Evolutionary conservation across 2,329 filamentous ascomycete genomes (phyloP), one percentile per base, ranked within the genome.

Genomic region (Ascochyta clinopodiicola): DNA sequence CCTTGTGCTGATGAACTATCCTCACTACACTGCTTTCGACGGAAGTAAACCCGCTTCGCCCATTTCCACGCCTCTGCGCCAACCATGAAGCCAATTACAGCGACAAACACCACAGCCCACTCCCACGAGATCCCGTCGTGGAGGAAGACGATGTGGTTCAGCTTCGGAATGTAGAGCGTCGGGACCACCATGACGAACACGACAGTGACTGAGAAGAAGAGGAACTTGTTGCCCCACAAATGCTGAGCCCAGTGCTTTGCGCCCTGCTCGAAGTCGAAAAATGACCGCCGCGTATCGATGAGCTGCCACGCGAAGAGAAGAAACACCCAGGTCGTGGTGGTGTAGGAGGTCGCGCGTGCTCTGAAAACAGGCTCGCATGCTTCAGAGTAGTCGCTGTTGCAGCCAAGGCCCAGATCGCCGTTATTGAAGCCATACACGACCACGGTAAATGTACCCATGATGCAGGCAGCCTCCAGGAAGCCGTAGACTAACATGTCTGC

Each of bases 241-340:
- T 89, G 86, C 60, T 79, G 70, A 64, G 85, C 81, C 86, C 87
- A 90, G 63, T 88, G 85, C 10, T 68, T 72, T 44, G 71, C 67
- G 57, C 86, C 85, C 50, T 76, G 78, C 64, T 82, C 85, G 27
- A 81, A 83, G 17, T 79, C 79, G 0, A 92, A 92, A 79, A 92
- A 89, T 8, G 84, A 87, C 46, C 87, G 84, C 24, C 89, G 86
- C 75, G 88, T 83, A 68, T 90, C 82, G 62, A 57, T 63, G 63
- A 91, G 88, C 71, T 92, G 88, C 89, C 89, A 92, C 0, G 89
- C 89, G 8, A 90, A 80, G 78, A 92, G 89, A 19, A 91, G 81
- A 0, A 88, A 87, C 64, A 88, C 88, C 88, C 88, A 92, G 0
- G 88, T 91, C 42, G 91, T 81, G 62, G 84, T 88, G 37, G 87